phyloP scores from a whole-genome alignment of 2,329 filamentous ascomycete genomes.

The Fusarium denticulatum region DNA sequence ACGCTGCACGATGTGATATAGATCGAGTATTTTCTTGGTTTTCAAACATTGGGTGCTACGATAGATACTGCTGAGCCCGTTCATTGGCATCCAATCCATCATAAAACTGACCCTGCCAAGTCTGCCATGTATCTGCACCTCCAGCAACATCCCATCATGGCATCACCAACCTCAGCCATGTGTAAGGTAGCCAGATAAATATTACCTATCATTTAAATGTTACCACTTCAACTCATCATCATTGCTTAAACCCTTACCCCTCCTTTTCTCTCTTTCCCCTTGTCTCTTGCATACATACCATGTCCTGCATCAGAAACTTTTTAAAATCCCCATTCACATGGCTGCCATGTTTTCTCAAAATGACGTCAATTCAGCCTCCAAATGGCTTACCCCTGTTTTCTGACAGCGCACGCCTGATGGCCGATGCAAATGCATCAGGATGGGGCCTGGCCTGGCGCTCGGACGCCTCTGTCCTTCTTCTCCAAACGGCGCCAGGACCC shows the following conservation, averaged over 20 bases:
- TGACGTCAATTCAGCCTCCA: conserved; percentile 33
- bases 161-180: conserved; percentile 1
- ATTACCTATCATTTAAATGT: neutral
- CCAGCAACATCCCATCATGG: conserved; percentile 2
- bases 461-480: neutral
- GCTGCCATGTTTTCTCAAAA: conserved; percentile 2
- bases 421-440: neutral
- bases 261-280: neutral
- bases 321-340: conserved; percentile 9
- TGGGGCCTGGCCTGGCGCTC: neutral
- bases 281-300: conserved; percentile 5
- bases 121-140: neutral
- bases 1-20: neutral
- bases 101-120: conserved; percentile 17
- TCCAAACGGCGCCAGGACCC: conserved; percentile 22
- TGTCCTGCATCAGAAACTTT: neutral
- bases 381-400: conserved; percentile 19
- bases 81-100: neutral
- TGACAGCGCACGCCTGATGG: conserved; percentile 30
- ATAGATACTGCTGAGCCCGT: neutral
- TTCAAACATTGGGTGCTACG: neutral
- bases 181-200: neutral
- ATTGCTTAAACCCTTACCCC: neutral
- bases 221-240: conserved; percentile 3
- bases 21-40: neutral